These are phyloP conservation scores for Ogataea siamensis DNA, from an alignment of 805 yeast genomes.

Conservation along the genomic window DNA sequence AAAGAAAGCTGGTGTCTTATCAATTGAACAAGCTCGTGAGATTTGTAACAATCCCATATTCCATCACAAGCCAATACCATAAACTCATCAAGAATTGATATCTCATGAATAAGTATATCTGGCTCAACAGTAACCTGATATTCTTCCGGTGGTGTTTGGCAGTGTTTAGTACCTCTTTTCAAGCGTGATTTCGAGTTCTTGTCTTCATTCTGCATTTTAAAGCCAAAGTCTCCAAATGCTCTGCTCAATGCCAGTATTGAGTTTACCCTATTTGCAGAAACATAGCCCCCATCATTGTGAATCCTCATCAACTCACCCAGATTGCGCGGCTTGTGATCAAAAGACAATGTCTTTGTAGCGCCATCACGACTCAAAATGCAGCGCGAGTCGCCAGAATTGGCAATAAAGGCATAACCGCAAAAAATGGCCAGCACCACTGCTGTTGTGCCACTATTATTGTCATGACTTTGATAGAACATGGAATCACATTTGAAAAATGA, in stretches of 20 bases:
- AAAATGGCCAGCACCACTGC: constrained; percentile 47
- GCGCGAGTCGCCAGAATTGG: constrained; percentile 78
- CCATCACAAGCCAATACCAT: constrained; percentile 79
- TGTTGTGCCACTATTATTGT: constrained; percentile 50
- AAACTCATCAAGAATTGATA: constrained; percentile 56
- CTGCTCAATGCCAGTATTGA: constrained; percentile 57
- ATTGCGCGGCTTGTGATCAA: constrained; percentile 62
- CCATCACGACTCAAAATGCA: constrained; percentile 57
- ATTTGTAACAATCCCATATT: constrained; percentile 71
- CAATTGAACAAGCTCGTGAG: constrained; percentile 49
- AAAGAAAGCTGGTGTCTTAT: constrained; percentile 56
- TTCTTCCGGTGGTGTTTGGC: constrained; percentile 57
- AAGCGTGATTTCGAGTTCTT: constrained; percentile 25
- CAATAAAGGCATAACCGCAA: constrained; percentile 47
- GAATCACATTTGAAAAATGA: constrained; percentile 46
- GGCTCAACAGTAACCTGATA: constrained; percentile 81
- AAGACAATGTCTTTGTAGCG: constrained; percentile 56
- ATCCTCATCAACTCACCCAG: constrained; percentile 58
- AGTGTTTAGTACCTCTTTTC: constrained; percentile 24
- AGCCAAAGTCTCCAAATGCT: constrained; percentile 67
- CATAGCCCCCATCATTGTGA: constrained; percentile 58
- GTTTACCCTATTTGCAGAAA: constrained; percentile 58
- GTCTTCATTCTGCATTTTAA: constrained; percentile 38
- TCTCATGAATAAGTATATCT: constrained; percentile 59
- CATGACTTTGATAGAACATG: constrained; percentile 38